Evolutionary conservation across 2,329 filamentous ascomycete genomes (phyloP), one percentile per base, ranked within the genome.

Genomic region (Aschersonia sp.): DNA sequence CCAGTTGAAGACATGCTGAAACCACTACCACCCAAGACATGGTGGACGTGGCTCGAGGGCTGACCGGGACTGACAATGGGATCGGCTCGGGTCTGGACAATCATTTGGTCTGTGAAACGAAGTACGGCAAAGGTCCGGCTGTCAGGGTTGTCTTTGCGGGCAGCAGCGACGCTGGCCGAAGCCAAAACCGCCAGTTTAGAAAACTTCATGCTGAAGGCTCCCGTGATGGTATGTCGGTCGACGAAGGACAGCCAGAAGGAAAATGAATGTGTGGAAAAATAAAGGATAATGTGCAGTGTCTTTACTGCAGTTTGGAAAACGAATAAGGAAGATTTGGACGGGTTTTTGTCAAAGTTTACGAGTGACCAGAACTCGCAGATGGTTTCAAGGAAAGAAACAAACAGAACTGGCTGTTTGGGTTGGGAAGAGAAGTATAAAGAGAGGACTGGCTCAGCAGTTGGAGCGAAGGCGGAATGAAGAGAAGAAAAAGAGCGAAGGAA

Each of bases 11-110:
- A 70, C 53, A 77, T 66, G 52, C 73, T 69, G 56, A 88, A 88
- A 54, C 69, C 79, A 62, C 77, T 83, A 49, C 81, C 83, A 42
- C 81, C 84, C 65, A 83, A 75, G 54, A 88, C 73, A 46, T 74
- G 77, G 66, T 89, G 85, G 30, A 83, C 74, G 62, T 89, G 84
- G 44, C 63, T 58, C 3, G 79, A 72, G 11, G 74, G 58, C 9
- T 54, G 50, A 22, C 82, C 82, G 11, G 82, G 81, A 49, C 59
- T 71, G 51, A 87, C 68, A 52, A 88, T 80, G 48, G 84, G 84
- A 55, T 89, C 84, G 42, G 76, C 62, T 42, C 74, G 76, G 57
- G 77, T 77, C 45, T 74, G 75, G 54, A 81, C 70, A 56, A 81
- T 75, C 41, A 74, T 71, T 54, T 77, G 70, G 58, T 80, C 81